Evolutionary conservation across 345 rosid genomes (phyloP), one percentile per base, ranked within the genome.

Genomic region (Clarkia xantiana): DNA sequence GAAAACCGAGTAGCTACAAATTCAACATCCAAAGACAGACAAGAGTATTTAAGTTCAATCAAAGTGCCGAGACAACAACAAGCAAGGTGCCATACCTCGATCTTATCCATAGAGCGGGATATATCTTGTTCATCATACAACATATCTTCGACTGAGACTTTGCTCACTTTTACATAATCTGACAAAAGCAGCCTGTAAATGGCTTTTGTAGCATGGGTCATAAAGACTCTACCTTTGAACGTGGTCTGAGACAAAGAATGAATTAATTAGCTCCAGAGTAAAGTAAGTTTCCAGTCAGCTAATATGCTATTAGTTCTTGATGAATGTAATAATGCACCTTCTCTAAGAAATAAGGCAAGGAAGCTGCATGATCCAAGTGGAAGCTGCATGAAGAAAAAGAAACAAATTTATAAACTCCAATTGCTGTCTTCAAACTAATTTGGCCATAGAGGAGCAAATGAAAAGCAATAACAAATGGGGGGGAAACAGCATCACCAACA

Each of bases 291-390:
- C 8, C 15, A 29, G n/a, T 54, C 20, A 14, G 12, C 8, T 29
- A 14, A 11, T 11, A 14, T 42, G 20, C 41, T 49, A 22, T 15
- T 14, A 10, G 40, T 39, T 18, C 19, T 23, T 13, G 44, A 18
- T 20, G 13, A 52, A 44, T 20, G 61, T 18, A 65, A 45, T 45
- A 17, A 58, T 65, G 55, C 64, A 90, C 97, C 94, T 86, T 86
- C 65, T 86, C 96, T 43, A 90, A 75, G 66, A 90, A 86, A 66
- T 90, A 90, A 43, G 98, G 98, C 16, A 90, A 58, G 38, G 96
- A 90, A 38, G 96, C 98, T 55, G 96, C 98, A 69, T 90, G 98
- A 73, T 86, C 98, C 84, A 90, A 73, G 74, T 90, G 98, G 84
- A 90, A 90, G 70, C 98, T 90, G 84, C 81, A 79, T 52, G 47